Conservation (phyloP, 208 protist genomes). For the Acanthamoeba sp. region DNA sequence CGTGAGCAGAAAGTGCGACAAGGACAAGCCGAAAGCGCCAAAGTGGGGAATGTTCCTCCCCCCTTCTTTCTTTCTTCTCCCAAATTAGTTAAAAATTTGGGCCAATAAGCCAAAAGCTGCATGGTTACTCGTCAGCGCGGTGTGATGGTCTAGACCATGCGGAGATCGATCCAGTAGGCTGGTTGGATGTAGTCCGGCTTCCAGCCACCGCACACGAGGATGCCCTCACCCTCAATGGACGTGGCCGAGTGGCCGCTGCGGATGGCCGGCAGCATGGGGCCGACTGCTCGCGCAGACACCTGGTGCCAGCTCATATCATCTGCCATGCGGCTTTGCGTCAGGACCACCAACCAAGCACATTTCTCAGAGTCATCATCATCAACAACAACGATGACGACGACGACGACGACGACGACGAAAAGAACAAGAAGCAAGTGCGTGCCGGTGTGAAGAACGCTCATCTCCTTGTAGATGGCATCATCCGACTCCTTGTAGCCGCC, state of each 20-base stretch:
- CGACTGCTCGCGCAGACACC: background rate
- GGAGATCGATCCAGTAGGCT: constrained; percentile 50
- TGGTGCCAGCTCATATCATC: constrained; percentile 56
- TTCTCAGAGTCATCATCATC: too few species aligned
- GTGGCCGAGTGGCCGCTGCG: constrained; percentile 38
- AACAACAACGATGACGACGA: background rate
- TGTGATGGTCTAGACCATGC: constrained; percentile 12
- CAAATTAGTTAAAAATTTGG: too few species aligned
- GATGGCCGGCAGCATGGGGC: background rate
- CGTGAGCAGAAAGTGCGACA: too few species aligned
- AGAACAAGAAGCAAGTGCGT: background rate
- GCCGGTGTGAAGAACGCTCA: constrained; percentile 4
- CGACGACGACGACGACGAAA: background rate
- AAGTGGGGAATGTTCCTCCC: too few species aligned
- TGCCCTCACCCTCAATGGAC: background rate
- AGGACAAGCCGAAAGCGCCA: too few species aligned
- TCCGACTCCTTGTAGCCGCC: constrained; percentile 54
- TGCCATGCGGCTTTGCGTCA: background rate
- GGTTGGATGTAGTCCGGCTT: constrained; percentile 62
- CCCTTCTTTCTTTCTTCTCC: too few species aligned
- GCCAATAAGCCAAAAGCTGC: too few species aligned
- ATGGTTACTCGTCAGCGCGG: too few species aligned
- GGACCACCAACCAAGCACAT: background rate
- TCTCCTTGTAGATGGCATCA: constrained; percentile 51
- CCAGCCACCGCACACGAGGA: constrained; percentile 43